Evolutionary conservation across 176 grass and related monocot genomes (phyloP).

Genomic region (Raddia guianensis): DNA sequence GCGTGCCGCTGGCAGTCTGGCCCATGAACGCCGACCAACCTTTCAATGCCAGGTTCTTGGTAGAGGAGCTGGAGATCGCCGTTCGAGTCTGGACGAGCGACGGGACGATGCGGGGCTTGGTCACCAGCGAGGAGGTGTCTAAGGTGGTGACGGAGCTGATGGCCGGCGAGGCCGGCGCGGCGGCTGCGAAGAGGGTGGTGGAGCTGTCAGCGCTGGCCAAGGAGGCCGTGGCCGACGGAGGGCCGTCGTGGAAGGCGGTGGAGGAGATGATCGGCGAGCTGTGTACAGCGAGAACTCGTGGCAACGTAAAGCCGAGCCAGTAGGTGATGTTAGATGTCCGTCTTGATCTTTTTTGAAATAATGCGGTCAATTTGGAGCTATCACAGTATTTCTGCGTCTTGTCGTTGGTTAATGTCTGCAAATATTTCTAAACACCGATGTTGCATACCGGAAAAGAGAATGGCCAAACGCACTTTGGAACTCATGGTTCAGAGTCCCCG

Average conservation of each 20-base stretch:
- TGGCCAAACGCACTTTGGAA: too few species aligned
- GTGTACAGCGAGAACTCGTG: neutral
- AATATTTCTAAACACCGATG: neutral
- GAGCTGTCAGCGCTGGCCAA: slow-evolving; percentile 7
- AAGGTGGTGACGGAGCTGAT: slow-evolving; percentile 38
- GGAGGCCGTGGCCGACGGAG: slow-evolving; percentile 37
- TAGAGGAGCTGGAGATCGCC: slow-evolving; percentile 60
- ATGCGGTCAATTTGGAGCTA: too few species aligned
- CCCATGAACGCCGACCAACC: slow-evolving; percentile 64
- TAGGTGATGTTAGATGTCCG: neutral
- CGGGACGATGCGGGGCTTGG: slow-evolving; percentile 42
- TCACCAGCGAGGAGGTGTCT: slow-evolving; percentile 42
- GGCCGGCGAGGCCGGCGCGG: slow-evolving; percentile 28
- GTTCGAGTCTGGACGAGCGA: slow-evolving; percentile 45
- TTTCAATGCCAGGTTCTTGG: slow-evolving; percentile 48
- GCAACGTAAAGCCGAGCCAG: neutral
- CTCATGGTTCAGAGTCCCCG: too few species aligned
- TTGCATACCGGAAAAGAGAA: too few species aligned
- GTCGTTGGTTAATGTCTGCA: neutral
- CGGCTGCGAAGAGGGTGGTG: slow-evolving; percentile 2
- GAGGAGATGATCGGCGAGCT: slow-evolving; percentile 55
- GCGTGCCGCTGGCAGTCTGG: slow-evolving; percentile 59
- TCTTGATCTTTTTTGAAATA: neutral
- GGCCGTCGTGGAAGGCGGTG: slow-evolving; percentile 44
- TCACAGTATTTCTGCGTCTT: neutral